Evolutionary conservation across 2,329 filamentous ascomycete species (phyloP).

Genomic region (Scedosporium minutisporum): DNA sequence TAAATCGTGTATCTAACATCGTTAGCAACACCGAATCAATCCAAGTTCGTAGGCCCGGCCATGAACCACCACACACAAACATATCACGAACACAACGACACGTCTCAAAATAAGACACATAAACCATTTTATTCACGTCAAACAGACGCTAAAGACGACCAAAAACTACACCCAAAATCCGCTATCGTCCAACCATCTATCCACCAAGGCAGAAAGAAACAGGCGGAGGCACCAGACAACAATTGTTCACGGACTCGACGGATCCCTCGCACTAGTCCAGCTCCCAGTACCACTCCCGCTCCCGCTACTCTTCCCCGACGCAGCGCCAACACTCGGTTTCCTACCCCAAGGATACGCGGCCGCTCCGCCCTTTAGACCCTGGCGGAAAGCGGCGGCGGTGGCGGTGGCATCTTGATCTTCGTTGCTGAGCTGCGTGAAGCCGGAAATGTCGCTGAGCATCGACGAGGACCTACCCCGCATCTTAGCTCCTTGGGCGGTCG

Average conservation of each 20-base stretch:
- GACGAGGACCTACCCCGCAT: constrained; percentile 52
- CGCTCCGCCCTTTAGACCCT: background rate
- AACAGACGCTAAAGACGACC: too few relatives aligned
- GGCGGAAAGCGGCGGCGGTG: background rate
- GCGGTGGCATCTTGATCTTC: constrained; percentile 30
- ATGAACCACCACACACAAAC: too few relatives aligned
- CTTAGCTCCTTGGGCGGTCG: constrained; percentile 22
- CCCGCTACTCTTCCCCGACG: constrained; percentile 11
- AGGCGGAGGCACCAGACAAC: too few relatives aligned
- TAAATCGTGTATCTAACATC: too few relatives aligned
- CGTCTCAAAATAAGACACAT: too few relatives aligned
- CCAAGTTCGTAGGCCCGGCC: too few relatives aligned
- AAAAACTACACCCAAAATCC: too few relatives aligned
- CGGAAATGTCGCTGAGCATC: constrained; percentile 59
- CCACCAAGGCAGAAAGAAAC: too few relatives aligned
- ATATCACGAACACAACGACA: too few relatives aligned
- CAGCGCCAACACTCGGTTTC: constrained; percentile 9
- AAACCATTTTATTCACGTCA: too few relatives aligned
- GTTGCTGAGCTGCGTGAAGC: constrained; percentile 53
- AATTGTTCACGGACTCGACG: constrained; percentile 1
- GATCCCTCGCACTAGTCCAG: constrained; percentile 1
- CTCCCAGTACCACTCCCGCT: constrained; percentile 2
- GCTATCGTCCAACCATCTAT: too few relatives aligned
- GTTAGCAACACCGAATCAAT: too few relatives aligned
- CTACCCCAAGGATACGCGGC: background rate